These are phyloP conservation scores for Metschnikowia amazonensis DNA, from an alignment of 805 yeast genomes.

Conservation along the genomic window DNA sequence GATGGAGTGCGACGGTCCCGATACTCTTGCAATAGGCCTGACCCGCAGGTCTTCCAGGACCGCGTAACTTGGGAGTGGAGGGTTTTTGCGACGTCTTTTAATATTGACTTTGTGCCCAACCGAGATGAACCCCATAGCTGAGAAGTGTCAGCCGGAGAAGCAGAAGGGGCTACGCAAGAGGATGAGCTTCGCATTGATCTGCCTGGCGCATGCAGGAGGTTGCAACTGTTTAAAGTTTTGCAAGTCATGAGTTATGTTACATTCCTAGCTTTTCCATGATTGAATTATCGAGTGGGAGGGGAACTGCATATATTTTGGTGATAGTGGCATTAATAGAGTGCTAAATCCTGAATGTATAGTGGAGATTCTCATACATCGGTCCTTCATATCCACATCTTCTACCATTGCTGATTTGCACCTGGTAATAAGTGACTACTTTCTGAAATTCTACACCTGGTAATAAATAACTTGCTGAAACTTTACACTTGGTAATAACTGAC, in stretches of 20 bases:
- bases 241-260: neutral
- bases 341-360: too few species aligned
- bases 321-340: too few species aligned
- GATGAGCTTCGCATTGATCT: constrained; percentile 2
- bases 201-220: neutral
- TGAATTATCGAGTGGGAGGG: too few species aligned
- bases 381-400: too few species aligned
- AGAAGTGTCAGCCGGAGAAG: neutral
- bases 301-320: too few species aligned
- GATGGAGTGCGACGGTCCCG: neutral
- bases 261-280: too few species aligned
- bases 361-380: too few species aligned
- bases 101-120: neutral
- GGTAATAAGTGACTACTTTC: too few species aligned
- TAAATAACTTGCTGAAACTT: too few species aligned
- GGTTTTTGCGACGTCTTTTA: constrained; percentile 1
- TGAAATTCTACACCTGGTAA: too few species aligned
- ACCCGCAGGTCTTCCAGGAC: neutral
- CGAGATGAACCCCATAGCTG: constrained; percentile 6
- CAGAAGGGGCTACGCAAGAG: neutral
- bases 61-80: neutral
- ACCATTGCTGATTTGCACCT: too few species aligned
- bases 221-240: neutral
- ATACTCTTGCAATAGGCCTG: neutral
- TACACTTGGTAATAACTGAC: too few species aligned